Evolutionary conservation across 192 early-diverging fungal genomes (phyloP).

Genomic region (Coemansia asiatica): DNA sequence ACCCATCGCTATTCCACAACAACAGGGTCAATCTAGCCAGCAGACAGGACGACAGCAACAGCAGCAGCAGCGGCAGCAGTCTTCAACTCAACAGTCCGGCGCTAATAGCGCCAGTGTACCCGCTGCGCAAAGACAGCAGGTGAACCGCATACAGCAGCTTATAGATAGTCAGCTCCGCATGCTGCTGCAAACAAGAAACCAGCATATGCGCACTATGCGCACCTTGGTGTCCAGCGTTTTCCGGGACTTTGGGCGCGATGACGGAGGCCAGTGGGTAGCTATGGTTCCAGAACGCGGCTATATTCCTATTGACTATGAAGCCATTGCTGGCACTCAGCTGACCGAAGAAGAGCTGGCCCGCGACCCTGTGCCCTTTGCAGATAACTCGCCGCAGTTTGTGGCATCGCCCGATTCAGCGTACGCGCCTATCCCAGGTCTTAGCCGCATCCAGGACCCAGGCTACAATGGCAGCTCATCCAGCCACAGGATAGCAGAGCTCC

Average conservation of each 20-base stretch:
- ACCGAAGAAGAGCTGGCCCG: conserved; percentile 26
- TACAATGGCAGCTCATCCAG: too few species aligned
- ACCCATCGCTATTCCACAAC: neutral
- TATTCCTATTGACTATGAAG: conserved; percentile 20
- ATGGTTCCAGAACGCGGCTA: neutral
- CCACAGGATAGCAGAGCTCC: neutral
- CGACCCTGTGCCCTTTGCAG: conserved; percentile 4
- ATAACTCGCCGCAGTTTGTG: conserved; percentile 6
- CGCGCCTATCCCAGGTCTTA: conserved; percentile 23
- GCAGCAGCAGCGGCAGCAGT: conserved; percentile 1
- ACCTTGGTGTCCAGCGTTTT: conserved; percentile 6
- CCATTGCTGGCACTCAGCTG: conserved; percentile 10
- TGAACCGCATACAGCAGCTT: neutral
- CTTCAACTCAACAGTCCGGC: neutral
- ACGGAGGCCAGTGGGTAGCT: conserved; percentile 38
- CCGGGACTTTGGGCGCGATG: conserved; percentile 35
- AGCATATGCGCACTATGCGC: neutral
- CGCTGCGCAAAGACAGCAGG: neutral
- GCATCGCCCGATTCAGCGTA: conserved; percentile 14
- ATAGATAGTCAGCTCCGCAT: neutral
- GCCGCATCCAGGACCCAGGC: neutral
- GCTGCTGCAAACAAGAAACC: neutral
- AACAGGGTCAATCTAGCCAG: neutral
- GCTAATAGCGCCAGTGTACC: neutral
- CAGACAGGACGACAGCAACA: conserved; percentile 8